Base-by-base conservation (phyloP, 495 filamentous ascomycete genomes). In the Massariosphaeria phaeospora region DNA sequence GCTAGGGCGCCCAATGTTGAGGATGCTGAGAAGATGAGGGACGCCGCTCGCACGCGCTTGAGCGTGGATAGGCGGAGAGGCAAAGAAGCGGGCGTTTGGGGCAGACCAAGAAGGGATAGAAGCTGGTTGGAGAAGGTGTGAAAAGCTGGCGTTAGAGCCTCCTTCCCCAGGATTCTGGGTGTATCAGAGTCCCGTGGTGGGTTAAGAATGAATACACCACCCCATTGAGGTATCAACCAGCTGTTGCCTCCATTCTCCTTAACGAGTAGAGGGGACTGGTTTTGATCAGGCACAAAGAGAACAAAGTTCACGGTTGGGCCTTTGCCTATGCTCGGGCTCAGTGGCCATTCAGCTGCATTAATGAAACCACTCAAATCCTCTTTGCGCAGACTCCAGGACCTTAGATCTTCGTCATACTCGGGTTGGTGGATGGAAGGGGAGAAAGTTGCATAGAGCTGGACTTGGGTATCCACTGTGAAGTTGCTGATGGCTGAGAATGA, bases 161-260 rank as follows among this genome's bases (percentile, higher is more conserved):
- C 77, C 29, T 74, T 76, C 3, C 76, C 73, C 4, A 88, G 71
- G 74, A 69, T 3, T 56, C 38, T 29, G 48, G 66, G 52, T 15
- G 25, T 58, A 11, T 42, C 25, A n/a, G 54, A 72, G 49, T 72
- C 67, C 9, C 69, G 17, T 0, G 79, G 67, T 8, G 79, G 77
- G 35, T 91, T 86, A 34, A 95, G 71, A 41, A 96, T 83, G 65
- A 84, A 82, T 12, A 96, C 86, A 9, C 91, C 89, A 45, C 93
- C 93, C 94, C 94, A 97, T 74, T 98, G 93, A 0, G 94, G 94
- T 17, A 97, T 83, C 41, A 97, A 76, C 87, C 91, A 98, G 49
- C 88, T 93, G 31, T 85, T 90, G 1, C 84, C 86, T n/a, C 79
- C 79, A 43, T 79, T 81, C 25, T 81, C 81, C 61, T 83, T 81